Evolutionary conservation across 352 stramenopile species (phyloP).

Genomic region (Phytophthora macrochlamydospora): DNA sequence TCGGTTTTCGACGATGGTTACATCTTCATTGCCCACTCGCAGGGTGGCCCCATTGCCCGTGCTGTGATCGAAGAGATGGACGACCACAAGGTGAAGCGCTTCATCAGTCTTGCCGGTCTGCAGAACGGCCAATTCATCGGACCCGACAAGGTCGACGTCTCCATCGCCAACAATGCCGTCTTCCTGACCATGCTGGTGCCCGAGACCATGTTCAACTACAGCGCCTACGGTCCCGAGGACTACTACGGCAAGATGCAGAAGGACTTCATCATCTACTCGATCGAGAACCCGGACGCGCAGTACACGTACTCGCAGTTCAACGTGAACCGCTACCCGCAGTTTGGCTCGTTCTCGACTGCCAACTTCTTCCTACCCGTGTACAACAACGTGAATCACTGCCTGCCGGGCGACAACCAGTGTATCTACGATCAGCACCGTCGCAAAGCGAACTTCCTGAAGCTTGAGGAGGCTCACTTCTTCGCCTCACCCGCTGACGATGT

Average conservation of each 20-base stretch:
- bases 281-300: constrained; percentile 26
- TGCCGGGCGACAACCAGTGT: constrained; percentile 19
- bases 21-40: constrained; percentile 49
- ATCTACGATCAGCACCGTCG: constrained; percentile 35
- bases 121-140: constrained; percentile 54
- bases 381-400: constrained; percentile 39
- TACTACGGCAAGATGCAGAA: constrained; percentile 36
- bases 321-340: constrained; percentile 36
- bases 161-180: constrained; percentile 8
- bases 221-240: constrained; percentile 9
- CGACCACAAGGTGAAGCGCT: constrained; percentile 42
- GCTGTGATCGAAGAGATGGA: constrained; percentile 52
- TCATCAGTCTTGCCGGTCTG: constrained; percentile 44
- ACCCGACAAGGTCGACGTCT: constrained; percentile 24
- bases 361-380: constrained; percentile 45
- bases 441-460: constrained; percentile 44
- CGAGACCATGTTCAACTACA: constrained; percentile 27
- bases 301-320: constrained; percentile 31
- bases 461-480: constrained; percentile 48
- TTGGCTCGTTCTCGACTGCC: constrained; percentile 20
- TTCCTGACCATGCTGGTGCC: constrained; percentile 23
- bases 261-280: constrained; percentile 33
- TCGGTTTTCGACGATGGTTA: constrained; percentile 40
- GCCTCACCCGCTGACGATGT: constrained; percentile 39
- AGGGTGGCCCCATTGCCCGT: constrained; percentile 37